Base-by-base conservation (phyloP, 1,284 basidiomycete genomes). In the Malassezia caprae region DNA sequence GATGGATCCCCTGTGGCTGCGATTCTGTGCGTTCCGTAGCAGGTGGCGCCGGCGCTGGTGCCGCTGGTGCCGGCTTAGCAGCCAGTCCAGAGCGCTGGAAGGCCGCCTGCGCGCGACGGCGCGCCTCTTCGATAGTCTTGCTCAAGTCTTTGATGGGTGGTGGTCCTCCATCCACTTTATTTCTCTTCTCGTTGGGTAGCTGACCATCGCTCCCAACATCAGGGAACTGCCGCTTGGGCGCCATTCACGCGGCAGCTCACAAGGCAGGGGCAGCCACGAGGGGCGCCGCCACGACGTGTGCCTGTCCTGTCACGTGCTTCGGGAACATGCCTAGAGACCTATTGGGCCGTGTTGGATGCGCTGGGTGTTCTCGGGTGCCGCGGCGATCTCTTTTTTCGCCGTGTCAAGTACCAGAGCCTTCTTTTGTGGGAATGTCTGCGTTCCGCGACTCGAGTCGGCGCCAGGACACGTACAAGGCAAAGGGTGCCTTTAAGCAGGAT, bases 401-500 rank as follows among this genome's bases (percentile, higher is more conserved):
- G 48, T 17, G 21, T 51, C 19, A n/a, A 21, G 35, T 24, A 23
- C 31, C 21, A 35, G 8, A 47, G 47, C 39, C 27, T 37, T 17
- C 23, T 32, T 39, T 15, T 19, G 37, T 39, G 21, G 44, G 35
- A 27, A 67, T 69, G 67, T 69, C 65, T 8, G 61, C 62, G 39
- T 58, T 64, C 39, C 61, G 68, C 37, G 68, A 68, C 52, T 60
- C 63, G 62, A 62, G 63, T 47, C 65, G 69, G 60, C 69, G 69
- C 46, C 67, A 72, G 48, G 69, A 72, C 57, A 62, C 64, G 47
- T 74, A 62, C 64, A 74, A 74, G 63, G 63, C 62, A 34, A 74
- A 74, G 47, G 67, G 67, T 37, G 70, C 64, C 51, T 72, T 72
- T 56, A 71, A 72, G 60, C 63, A 67, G 49, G 72, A 74, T 61